phyloP scores from a whole-genome alignment of 2,329 filamentous ascomycete species.

The Cordyceps pruinosa region DNA sequence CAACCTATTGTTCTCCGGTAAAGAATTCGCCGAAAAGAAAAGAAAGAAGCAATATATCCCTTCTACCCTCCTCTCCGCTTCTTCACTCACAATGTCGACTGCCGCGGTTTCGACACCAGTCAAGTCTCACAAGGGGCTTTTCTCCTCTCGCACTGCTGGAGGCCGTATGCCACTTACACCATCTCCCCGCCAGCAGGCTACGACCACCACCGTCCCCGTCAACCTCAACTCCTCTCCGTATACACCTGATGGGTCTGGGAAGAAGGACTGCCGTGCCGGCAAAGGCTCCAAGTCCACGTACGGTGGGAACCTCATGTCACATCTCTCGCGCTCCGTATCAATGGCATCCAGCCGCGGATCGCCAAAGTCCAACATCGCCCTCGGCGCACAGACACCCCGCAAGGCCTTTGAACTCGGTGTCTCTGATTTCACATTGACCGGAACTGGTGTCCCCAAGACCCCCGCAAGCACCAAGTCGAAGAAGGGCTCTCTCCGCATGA shows the following conservation, averaged over 20 bases:
- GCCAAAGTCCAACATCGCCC: conserved; percentile 93
- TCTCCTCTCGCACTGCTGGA: conserved; percentile 86
- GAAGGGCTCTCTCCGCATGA: conserved; percentile 46
- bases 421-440: conserved; percentile 85
- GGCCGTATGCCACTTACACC: conserved; percentile 92
- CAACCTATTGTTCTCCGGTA: background rate
- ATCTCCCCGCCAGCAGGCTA: conserved; percentile 66
- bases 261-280: conserved; percentile 41
- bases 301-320: conserved; percentile 69
- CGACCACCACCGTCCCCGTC: conserved; percentile 40
- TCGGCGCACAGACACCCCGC: conserved; percentile 66
- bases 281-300: conserved; percentile 64
- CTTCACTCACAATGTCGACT: conserved; percentile 67
- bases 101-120: conserved; percentile 78
- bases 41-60: conserved; percentile 15
- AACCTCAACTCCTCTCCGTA: conserved; percentile 65
- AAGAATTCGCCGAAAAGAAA: background rate
- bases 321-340: conserved; percentile 64
- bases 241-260: conserved; percentile 58
- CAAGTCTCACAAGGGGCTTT: conserved; percentile 91
- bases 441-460: conserved; percentile 63
- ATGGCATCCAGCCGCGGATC: conserved; percentile 72
- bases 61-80: too few relatives aligned
- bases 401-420: conserved; percentile 81
- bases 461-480: conserved; percentile 51